These are phyloP conservation scores for Coniella lustricola DNA, from an alignment of 2,329 filamentous ascomycete genomes.

Conservation along the genomic window DNA sequence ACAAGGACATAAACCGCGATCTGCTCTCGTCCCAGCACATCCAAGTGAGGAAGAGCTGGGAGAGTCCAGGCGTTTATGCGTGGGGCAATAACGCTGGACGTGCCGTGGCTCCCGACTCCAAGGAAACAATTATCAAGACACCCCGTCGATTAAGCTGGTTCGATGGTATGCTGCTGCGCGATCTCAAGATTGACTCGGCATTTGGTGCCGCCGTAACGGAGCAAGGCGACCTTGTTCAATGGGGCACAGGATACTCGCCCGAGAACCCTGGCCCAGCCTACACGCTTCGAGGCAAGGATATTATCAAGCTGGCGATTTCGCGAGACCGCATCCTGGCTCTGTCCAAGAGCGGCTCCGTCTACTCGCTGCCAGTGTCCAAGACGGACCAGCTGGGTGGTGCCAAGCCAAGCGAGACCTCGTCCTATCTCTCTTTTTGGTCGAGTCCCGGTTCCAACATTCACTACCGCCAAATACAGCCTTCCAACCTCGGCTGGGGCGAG, in stretches of 20 bases:
- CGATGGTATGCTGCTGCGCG: constrained; percentile 73
- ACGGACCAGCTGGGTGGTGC: constrained; percentile 56
- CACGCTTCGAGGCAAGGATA: constrained; percentile 75
- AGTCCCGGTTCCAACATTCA: constrained; percentile 40
- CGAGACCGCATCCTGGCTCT: constrained; percentile 77
- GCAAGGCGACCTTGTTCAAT: constrained; percentile 83
- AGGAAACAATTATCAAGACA: constrained; percentile 70
- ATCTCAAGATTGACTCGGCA: constrained; percentile 74
- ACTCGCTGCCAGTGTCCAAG: constrained; percentile 73
- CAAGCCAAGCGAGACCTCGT: constrained; percentile 37
- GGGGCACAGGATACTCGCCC: constrained; percentile 72
- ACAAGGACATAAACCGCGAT: constrained; percentile 67
- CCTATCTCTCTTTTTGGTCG: constrained; percentile 71
- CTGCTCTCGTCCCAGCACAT: constrained; percentile 77
- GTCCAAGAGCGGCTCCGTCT: constrained; percentile 67
- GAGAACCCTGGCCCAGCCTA: constrained; percentile 55
- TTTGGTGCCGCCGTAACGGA: constrained; percentile 86
- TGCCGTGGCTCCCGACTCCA: constrained; percentile 79
- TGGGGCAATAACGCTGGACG: constrained; percentile 85
- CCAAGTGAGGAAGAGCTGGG: constrained; percentile 77
- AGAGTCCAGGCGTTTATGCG: constrained; percentile 80
- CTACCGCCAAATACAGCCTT: constrained; percentile 66
- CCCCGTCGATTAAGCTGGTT: constrained; percentile 77
- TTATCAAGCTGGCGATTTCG: constrained; percentile 70
- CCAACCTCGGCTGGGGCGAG: constrained; percentile 59